Base-by-base conservation (phyloP, 2,329 filamentous ascomycete species). In the Hymenoscyphus scutula region DNA sequence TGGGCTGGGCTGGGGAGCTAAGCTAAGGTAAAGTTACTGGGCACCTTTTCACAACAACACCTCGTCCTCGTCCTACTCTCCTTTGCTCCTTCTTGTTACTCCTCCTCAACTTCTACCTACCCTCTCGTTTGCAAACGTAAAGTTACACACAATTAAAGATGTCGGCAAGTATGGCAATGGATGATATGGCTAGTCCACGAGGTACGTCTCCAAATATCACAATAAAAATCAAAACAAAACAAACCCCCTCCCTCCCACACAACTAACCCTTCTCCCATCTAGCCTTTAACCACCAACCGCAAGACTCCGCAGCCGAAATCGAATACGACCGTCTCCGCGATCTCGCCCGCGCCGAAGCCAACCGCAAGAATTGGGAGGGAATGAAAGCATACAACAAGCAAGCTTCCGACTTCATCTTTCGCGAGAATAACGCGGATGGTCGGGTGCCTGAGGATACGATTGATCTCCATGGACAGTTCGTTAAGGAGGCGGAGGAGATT, bases 291-390 rank as follows among this genome's bases (percentile, higher is more conserved):
- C 88, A 92, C 75, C 81, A 87, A 69, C 85, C 84, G 73, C 79
- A 80, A 69, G 83, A 88, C 63, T n/a, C n/a, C n/a, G n/a, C n/a
- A n/a, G 81, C 86, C 61, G 93, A 98, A 80, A 86, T 83, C 69
- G 93, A 98, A 79, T 98, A 98, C 77, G 93, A 98, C 75, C 90
- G 91, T 60, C 84, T 98, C 53, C 91, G 95, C 72, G 88, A 89
- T 69, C 83, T 93, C 19, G 95, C 94, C 19, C 87, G 91, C 67
- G 82, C 87, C 71, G 93, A 97, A 81, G 91, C 89, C 63, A 91
- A 90, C 73, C 97, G 98, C 78, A 77, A 80, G 53, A 93, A 98
- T 76, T 92, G 89, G 51, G 85, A 86, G 63, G 85, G 89, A 74
- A 95, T 96, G 86, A 91, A 96, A 68, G 82, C 89, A 64, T 96